Evolutionary conservation across 805 yeast species (phyloP).

Genomic region (Starmerella floris): DNA sequence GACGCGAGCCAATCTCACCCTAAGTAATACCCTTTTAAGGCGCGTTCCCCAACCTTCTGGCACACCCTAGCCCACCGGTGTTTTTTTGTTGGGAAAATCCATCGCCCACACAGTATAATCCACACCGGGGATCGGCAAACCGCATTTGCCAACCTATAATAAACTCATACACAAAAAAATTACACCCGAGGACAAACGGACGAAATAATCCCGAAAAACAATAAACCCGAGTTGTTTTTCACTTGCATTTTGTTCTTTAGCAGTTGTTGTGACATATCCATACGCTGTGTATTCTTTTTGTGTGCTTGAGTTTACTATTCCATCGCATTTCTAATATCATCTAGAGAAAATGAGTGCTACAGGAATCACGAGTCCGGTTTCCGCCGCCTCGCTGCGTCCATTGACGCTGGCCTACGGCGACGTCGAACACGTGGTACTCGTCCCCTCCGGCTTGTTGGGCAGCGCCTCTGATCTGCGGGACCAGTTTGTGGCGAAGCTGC

Average conservation of each 20-base stretch:
- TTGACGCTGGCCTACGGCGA: constrained; percentile 72
- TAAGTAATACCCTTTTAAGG: background rate
- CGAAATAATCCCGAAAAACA: too few relatives aligned
- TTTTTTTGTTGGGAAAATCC: background rate
- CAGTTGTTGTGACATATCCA: too few relatives aligned
- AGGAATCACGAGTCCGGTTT: constrained; percentile 33
- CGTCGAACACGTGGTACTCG: constrained; percentile 75
- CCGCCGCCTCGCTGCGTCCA: constrained; percentile 54
- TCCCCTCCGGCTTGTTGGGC: constrained; percentile 69
- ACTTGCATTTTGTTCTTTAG: too few relatives aligned
- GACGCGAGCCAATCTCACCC: too few relatives aligned
- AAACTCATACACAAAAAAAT: background rate
- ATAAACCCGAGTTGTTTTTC: too few relatives aligned
- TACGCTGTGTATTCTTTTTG: too few relatives aligned
- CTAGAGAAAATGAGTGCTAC: constrained; percentile 28
- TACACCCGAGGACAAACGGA: too few relatives aligned
- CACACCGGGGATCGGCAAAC: background rate
- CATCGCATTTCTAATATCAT: too few relatives aligned
- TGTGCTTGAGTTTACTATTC: too few relatives aligned
- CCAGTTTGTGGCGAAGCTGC: constrained; percentile 40
- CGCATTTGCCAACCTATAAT: background rate
- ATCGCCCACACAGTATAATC: background rate
- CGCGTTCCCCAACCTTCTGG: background rate
- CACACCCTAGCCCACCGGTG: background rate
- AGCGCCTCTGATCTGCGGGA: constrained; percentile 78